Evolutionary conservation across 371 early-diverging fungal genomes (phyloP), one percentile per base, ranked within the genome.

Genomic region (Zychaea mexicana): DNA sequence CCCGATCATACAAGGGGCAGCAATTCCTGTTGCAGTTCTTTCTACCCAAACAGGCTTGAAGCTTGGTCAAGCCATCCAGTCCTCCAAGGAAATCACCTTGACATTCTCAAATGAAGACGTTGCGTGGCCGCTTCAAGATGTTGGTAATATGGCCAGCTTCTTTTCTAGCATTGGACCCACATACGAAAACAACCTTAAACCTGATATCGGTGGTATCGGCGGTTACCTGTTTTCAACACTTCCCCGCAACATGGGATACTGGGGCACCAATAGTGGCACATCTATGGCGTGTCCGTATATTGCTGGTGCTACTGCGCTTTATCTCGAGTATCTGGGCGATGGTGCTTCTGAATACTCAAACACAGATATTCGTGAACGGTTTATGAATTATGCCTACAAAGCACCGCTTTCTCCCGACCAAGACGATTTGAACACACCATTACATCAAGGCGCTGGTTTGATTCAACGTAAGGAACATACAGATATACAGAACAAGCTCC

Each of bases 241-340:
- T 65, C 81, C 81, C 31, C 60, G 64, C 9, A 68, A 71, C 36
- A 63, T 75, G 5, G 76, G 74, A 24, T 49, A 65, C 30, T 91
- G 89, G 69, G 85, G 81, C 12, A 69, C 84, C 12, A 67, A 82
- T 60, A 84, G 85, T 21, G 92, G 92, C 45, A 86, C 85, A 0
- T 82, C 82, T 19, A 82, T 81, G 84, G 90, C 93, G 9, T 79
- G 91, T 33, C 92, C 93, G 1, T 92, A 90, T 65, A 73, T 88
- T 22, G 74, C 91, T 33, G 91, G 90, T 33, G 70, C 80, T 28
- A 74, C 83, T 36, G 91, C 91, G 19, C 68, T 91, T 67, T 78
- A 75, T 42, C 62, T 83, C 26, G 27, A 75, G 86, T 76, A 17
- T 19, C 39, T 28, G 36, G 38, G 26, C 1, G 49, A 22, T 6